Base-by-base conservation (phyloP, 1,284 basidiomycete genomes). In the Sphagnurus paluster region DNA sequence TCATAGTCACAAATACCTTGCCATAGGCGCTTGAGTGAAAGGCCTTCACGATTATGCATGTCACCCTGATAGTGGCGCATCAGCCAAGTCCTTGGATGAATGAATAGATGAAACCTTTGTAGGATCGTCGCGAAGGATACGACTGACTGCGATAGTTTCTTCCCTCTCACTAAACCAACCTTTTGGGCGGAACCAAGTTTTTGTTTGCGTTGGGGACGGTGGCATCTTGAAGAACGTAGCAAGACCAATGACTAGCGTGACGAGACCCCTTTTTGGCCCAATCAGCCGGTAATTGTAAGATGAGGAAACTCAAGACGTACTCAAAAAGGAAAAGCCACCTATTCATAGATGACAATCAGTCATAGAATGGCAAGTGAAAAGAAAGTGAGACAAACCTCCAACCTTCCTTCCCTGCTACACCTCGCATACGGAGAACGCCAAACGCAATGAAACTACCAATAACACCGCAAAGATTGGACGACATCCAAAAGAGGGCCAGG, bases 31-130 rank as follows among this genome's bases (percentile, higher is more conserved):
- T 68, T 72, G 10, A 75, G 24, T 0, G 74, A 70, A n/a, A 90
- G 61, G 1, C 81, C 82, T 62, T 90, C 76, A 19, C 88, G 79
- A 53, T 91, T 91, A 66, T 90, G 85, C 87, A 90, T 90, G 52
- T 81, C 77, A 4, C 79, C 75, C 71, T 76, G 8, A n/a, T 8
- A 34, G 9, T 14, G 3, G 37, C 16, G 10, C 40, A 25, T 32
- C 7, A 36, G 16, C 8, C 11, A 9, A 37, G 10, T 13, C 24
- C 10, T 9, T 19, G 5, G 21, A 35, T 16, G 13, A n/a, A n/a
- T n/a, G 34, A n/a, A n/a, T n/a, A n/a, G n/a, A n/a, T n/a, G n/a
- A n/a, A 29, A 70, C 77, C 71, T 89, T 85, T 10, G 75, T 69
- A 2, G 81, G 86, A 53, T 89, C 86, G 58, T 88, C 87, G 2